Percentiles rank a stretch among this genome's conserved stretches.
These are phyloP conservation scores for Arachnopeziza araneosa DNA, from an alignment of 2,329 filamentous ascomycete genomes.

Conservation along the genomic window DNA sequence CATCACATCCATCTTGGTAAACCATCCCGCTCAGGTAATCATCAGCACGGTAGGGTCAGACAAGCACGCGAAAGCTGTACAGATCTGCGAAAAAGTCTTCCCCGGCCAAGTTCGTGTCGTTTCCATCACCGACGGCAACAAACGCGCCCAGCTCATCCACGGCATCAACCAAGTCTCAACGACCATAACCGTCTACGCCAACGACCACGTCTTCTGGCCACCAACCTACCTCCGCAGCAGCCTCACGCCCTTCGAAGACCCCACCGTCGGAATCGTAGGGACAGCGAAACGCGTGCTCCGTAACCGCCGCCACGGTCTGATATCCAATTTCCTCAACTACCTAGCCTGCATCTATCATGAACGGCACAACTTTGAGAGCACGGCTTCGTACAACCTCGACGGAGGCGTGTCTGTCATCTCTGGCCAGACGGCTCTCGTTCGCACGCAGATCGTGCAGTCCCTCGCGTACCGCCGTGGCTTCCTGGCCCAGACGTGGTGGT, in stretches of 20 bases:
- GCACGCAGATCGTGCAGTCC: constrained; percentile 44
- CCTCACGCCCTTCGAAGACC: constrained; percentile 21
- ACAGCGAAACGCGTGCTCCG: constrained; percentile 50
- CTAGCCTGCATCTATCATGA: constrained; percentile 54
- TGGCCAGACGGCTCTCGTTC: constrained; percentile 47
- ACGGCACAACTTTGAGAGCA: constrained; percentile 58
- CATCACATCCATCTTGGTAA: constrained; percentile 10
- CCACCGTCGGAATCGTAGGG: constrained; percentile 47
- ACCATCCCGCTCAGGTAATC: constrained; percentile 14
- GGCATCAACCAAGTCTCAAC: constrained; percentile 10
- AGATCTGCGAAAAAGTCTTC: too few species aligned
- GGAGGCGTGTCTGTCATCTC: constrained; percentile 55
- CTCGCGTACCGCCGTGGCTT: constrained; percentile 39
- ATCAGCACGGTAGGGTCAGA: constrained; percentile 13
- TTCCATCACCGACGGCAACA: constrained; percentile 1
- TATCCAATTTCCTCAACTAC: constrained; percentile 38
- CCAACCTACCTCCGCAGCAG: constrained; percentile 12
- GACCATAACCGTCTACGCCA: constrained; percentile 13
- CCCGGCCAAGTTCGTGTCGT: background rate
- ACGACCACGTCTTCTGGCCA: constrained; percentile 23
- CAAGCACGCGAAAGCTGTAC: background rate
- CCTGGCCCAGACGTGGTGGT: constrained; percentile 43
- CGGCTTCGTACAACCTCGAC: constrained; percentile 49
- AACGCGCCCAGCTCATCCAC: constrained; percentile 15
- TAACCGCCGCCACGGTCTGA: constrained; percentile 15